A percentile compares a stretch with the other conserved stretches of the same genome.
These are phyloP conservation scores for Omphalea diandra DNA, from an alignment of 441 rosid species.

Conservation along the genomic window DNA sequence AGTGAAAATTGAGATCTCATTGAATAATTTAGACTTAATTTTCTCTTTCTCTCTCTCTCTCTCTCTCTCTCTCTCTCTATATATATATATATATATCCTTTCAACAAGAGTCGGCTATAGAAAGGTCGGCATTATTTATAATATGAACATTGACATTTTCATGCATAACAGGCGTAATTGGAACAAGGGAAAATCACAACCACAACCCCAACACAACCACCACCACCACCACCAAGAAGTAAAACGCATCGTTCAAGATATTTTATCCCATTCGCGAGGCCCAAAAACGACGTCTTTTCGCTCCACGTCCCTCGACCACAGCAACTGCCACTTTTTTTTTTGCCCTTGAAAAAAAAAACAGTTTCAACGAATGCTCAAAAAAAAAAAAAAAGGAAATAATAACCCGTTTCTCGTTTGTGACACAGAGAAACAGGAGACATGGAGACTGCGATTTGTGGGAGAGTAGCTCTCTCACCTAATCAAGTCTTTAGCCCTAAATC, in stretches of 20 bases:
- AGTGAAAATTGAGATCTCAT: too few species aligned
- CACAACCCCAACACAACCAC: too few species aligned
- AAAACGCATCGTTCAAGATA: slow-evolving; percentile 13
- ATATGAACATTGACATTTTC: too few species aligned
- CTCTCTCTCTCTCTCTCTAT: too few species aligned
- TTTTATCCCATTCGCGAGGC: neutral
- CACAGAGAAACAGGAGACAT: slow-evolving; percentile 34
- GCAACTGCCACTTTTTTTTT: slow-evolving; percentile 10
- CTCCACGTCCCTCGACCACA: slow-evolving; percentile 1
- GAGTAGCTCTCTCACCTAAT: slow-evolving; percentile 76
- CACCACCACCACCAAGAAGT: neutral
- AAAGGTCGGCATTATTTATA: too few species aligned
- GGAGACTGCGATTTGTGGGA: slow-evolving; percentile 87
- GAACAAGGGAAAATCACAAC: too few species aligned
- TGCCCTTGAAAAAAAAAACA: neutral
- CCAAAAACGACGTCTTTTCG: slow-evolving; percentile 11
- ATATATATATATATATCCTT: too few species aligned
- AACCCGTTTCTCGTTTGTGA: neutral
- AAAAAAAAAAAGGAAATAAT: neutral
- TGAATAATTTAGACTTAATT: too few species aligned
- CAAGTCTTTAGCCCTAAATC: slow-evolving; percentile 61
- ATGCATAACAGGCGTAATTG: too few species aligned
- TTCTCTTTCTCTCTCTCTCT: too few species aligned
- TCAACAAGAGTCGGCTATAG: too few species aligned
- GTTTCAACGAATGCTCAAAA: neutral